Base-by-base conservation (phyloP, 1,139 yeast genomes). In the Yamadazyma blattariae region DNA sequence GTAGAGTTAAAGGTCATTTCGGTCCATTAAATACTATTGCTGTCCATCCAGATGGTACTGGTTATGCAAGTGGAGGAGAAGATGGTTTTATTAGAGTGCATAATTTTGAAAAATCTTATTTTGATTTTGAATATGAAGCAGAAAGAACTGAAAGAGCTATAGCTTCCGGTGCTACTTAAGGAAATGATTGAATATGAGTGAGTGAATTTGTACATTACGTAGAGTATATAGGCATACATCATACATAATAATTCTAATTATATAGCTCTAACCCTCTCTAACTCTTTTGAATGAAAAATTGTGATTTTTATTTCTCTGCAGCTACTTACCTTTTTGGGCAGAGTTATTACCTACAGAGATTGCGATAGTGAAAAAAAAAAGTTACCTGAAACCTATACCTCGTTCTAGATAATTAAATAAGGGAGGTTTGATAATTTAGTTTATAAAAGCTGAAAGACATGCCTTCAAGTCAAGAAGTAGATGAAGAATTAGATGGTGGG, bases 1-100 rank as follows among this genome's bases (percentile, higher is more conserved):
- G 98, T 48, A 83, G 97, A 67, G 94, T 92, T 38, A 87, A 86
- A 67, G 98, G 98, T 42, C 99, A 94, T 71, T 92, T 92, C 75
- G 99, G 98, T 73, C 99, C 98, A 33, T 78, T 92, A 57, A 92
- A 94, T 69, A 82, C 88, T 45, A 75, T 94, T 45, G 96, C 96
- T 28, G 87, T 88, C 37, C 96, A 89, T 63, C 98, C 99, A 42
- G 85, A 82, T 54, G 98, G 98, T 39, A 78, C 84, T 30, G 86
- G 94, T 31, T 92, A 86, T 63, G 92, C 95, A 23, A 83, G 95
- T 47, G 99, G 98, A 40, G 96, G 97, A 57, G 98, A 92, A 74
- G 99, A 92, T 71, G 99, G 97, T 64, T 87, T 81, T 54, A 85
- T 92, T 45, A 87, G 98, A 69, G 79, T 92, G 49, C 97, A 92